Conservation (phyloP, 805 yeast genomes). For the Metschnikowia cerradonensis region DNA sequence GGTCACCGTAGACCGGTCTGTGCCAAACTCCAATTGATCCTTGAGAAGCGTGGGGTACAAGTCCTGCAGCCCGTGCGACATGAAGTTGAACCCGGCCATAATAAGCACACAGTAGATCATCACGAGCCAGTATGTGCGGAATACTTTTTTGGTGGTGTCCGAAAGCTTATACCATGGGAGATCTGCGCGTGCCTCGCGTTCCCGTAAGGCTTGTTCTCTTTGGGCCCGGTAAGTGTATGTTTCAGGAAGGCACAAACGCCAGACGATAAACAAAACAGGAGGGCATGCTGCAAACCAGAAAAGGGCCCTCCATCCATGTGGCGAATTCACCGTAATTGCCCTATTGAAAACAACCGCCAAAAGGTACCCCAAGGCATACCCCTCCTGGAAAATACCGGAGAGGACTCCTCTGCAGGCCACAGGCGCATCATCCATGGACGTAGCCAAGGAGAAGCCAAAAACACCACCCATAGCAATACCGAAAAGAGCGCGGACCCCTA, state of each 20-base stretch:
- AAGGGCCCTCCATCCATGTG: constrained; percentile 59
- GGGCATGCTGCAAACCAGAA: constrained; percentile 73
- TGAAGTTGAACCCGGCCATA: constrained; percentile 41
- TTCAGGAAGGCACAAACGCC: constrained; percentile 58
- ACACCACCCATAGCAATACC: constrained; percentile 73
- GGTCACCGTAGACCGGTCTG: constrained; percentile 35
- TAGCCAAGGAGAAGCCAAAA: constrained; percentile 61
- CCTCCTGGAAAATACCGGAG: constrained; percentile 73
- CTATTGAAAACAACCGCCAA: constrained; percentile 62
- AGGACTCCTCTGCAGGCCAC: constrained; percentile 52
- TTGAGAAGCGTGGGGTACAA: constrained; percentile 39
- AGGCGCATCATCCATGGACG: constrained; percentile 66
- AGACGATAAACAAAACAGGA: constrained; percentile 52
- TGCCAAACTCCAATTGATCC: constrained; percentile 29
- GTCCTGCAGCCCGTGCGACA: constrained; percentile 42
- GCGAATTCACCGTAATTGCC: constrained; percentile 46
- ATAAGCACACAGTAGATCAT: constrained; percentile 51
- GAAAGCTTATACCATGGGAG: constrained; percentile 12
- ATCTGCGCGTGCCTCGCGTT: constrained; percentile 7
- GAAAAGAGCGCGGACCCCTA: constrained; percentile 60
- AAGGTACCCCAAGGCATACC: constrained; percentile 69
- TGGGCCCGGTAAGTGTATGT: constrained; percentile 46
- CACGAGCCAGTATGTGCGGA: constrained; percentile 57
- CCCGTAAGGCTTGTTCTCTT: constrained; percentile 9
- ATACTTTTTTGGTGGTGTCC: constrained; percentile 17